Evolutionary conservation across 805 yeast species (phyloP).

Genomic region (Yamadazyma insecticola): DNA sequence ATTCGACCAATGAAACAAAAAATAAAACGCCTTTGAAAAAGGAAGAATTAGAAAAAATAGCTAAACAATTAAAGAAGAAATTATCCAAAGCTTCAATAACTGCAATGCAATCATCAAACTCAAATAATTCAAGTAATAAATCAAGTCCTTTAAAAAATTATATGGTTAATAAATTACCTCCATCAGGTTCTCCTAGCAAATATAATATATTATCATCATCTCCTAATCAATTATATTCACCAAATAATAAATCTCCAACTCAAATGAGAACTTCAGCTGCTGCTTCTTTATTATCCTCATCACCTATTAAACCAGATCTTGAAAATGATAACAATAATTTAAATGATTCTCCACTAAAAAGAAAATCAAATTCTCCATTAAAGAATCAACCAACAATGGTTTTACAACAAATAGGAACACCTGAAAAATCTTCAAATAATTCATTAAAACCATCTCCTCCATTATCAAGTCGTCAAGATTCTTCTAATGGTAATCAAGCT

Average conservation of each 20-base stretch:
- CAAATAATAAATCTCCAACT: constrained; percentile 36
- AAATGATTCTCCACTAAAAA: constrained; percentile 33
- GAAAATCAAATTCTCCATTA: constrained; percentile 11
- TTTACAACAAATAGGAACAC: constrained; percentile 28
- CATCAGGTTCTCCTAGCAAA: constrained; percentile 10
- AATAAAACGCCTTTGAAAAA: constrained; percentile 35
- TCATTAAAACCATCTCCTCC: constrained; percentile 28
- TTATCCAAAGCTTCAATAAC: constrained; percentile 41
- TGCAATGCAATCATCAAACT: constrained; percentile 31
- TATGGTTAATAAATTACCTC: constrained; percentile 18
- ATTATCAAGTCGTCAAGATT: constrained; percentile 10
- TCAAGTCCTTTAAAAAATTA: constrained; percentile 25
- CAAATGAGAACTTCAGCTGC: constrained; percentile 34
- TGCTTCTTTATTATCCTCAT: constrained; percentile 29
- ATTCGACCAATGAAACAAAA: not conserved
- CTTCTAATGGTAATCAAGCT: constrained; percentile 1
- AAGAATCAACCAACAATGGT: constrained; percentile 13
- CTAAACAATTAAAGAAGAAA: constrained; percentile 38
- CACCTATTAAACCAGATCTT: constrained; percentile 8
- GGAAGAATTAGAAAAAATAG: constrained; percentile 42
- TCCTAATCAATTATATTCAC: constrained; percentile 30
- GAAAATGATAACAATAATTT: too few relatives aligned
- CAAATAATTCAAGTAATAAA: constrained; percentile 8
- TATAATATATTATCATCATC: constrained; percentile 23
- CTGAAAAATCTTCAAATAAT: constrained; percentile 24